Evolutionary conservation across 257 asterid species (phyloP).

Genomic region (Parsonsia alboflavescens): DNA sequence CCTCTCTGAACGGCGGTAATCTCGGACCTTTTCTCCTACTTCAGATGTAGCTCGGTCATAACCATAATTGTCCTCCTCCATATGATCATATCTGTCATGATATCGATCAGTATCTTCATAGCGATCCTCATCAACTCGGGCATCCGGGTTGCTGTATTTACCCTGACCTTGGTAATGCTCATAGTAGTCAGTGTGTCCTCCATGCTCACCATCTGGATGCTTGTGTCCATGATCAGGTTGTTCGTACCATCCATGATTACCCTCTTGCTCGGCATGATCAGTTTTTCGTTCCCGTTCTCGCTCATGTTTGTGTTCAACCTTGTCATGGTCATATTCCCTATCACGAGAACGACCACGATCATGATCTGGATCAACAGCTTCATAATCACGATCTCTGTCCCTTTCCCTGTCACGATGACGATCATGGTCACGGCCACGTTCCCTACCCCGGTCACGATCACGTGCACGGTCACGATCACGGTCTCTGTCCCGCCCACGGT

Average conservation of each 20-base stretch:
- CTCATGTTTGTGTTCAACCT: slow-evolving; percentile 27
- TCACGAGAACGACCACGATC: slow-evolving; percentile 35
- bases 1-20: slow-evolving; percentile 47
- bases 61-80: slow-evolving; percentile 71
- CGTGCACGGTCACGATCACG: slow-evolving; percentile 51
- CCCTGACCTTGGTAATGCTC: slow-evolving; percentile 44
- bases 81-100: slow-evolving; percentile 58
- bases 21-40: slow-evolving; percentile 43
- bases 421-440: slow-evolving; percentile 41
- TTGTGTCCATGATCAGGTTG: slow-evolving; percentile 43
- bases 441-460: slow-evolving; percentile 49
- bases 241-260: slow-evolving; percentile 42
- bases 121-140: slow-evolving; percentile 49
- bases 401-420: slow-evolving; percentile 25
- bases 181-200: slow-evolving; percentile 57
- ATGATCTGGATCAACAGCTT: slow-evolving; percentile 25
- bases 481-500: slow-evolving; percentile 43
- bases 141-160: slow-evolving; percentile 39
- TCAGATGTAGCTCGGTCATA: slow-evolving; percentile 54
- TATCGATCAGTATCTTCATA: slow-evolving; percentile 49
- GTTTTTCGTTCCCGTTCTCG: slow-evolving; percentile 49
- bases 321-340: slow-evolving; percentile 29
- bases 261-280: slow-evolving; percentile 60
- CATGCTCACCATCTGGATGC: slow-evolving; percentile 41
- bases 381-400: slow-evolving; percentile 30